Conservation (phyloP, 2,329 filamentous ascomycete species). For the Colletotrichum gloeosporioides region DNA sequence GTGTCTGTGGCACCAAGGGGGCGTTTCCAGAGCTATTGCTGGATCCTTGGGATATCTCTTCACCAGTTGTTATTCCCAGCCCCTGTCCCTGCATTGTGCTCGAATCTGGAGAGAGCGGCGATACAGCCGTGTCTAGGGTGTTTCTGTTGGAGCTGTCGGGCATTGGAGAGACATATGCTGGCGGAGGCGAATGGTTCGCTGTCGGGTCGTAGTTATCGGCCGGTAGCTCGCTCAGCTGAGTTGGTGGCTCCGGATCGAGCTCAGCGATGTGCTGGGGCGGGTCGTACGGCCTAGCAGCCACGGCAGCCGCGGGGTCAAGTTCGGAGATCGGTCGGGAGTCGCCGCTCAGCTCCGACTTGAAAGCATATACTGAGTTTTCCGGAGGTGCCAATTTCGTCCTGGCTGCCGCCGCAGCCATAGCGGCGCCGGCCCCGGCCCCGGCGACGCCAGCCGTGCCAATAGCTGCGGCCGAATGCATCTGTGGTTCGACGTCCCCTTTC, state of each 20-base stretch:
- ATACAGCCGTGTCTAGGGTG: conserved; percentile 1
- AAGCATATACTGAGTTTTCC: not conserved
- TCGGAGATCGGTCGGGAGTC: not conserved
- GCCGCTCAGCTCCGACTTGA: conserved; percentile 14
- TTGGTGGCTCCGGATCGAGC: not conserved
- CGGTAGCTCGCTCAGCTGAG: conserved; percentile 1
- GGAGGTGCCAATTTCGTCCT: not conserved
- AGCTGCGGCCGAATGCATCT: not conserved
- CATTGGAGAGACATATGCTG: conserved; percentile 5
- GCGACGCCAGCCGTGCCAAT: not conserved
- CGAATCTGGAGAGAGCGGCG: conserved; percentile 1
- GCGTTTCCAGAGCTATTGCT: not conserved
- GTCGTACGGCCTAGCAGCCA: not conserved
- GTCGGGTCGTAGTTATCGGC: conserved; percentile 12
- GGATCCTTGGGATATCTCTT: not conserved
- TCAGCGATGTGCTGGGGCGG: not conserved
- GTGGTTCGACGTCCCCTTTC: not conserved
- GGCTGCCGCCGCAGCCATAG: not conserved
- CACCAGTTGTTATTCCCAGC: not conserved
- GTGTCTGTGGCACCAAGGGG: not conserved
- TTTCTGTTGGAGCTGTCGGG: not conserved
- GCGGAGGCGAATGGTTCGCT: not conserved
- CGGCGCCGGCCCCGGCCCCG: not conserved
- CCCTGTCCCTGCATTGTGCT: not conserved
- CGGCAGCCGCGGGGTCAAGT: conserved; percentile 9